Evolutionary conservation across 1,139 yeast genomes (phyloP), one percentile per base, ranked within the genome.

Genomic region (Geotrichum klebahnii): DNA sequence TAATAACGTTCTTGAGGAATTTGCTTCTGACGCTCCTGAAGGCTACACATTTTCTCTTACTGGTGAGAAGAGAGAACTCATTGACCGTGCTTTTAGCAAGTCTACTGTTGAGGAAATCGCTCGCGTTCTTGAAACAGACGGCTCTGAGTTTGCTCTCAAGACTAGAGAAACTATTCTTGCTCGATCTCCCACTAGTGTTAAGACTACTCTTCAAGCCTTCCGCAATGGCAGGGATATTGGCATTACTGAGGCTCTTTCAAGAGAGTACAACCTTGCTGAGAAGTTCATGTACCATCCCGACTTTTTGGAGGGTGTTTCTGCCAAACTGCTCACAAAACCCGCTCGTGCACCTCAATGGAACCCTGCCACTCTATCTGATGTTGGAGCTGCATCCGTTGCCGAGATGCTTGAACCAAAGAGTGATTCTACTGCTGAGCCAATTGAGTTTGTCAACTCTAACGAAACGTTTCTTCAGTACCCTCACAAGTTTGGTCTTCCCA

Each of bases 151-250:
- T 71, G 90, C 96, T n/a, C 58, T 67, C 32, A 65, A 73, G 51
- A 79, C 87, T 2, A 70, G 76, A 49, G 75, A 74, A 44, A 81
- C 78, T 35, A 73, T 92, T 57, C 50, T 70, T 61, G 60, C 61
- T 50, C 81, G 84, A 67, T 87, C 96, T 5, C 84, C 87, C 47
- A 75, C 87, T n/a, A 83, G 95, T 8, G 74, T 89, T 60, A 82
- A 84, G 62, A 79, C 89, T 34, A 82, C 89, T 1, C 76, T 82
- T 58, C 84, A 81, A 52, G 75, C 87, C 55, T 72, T 89, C 66
- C 80, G 83, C 60, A 75, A 77, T 53, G 89, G 90, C 50, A 68
- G 75, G 26, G 63, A 71, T 42, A 74, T 80, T 56, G 75, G 84
- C 53, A 80, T 89, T 60, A 76, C 77, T 54, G 71, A 79, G 45